Percentiles rank a stretch among this genome's conserved stretches.
Conservation (phyloP, 441 rosid genomes). For the Rhodomyrtus psidioides region DNA sequence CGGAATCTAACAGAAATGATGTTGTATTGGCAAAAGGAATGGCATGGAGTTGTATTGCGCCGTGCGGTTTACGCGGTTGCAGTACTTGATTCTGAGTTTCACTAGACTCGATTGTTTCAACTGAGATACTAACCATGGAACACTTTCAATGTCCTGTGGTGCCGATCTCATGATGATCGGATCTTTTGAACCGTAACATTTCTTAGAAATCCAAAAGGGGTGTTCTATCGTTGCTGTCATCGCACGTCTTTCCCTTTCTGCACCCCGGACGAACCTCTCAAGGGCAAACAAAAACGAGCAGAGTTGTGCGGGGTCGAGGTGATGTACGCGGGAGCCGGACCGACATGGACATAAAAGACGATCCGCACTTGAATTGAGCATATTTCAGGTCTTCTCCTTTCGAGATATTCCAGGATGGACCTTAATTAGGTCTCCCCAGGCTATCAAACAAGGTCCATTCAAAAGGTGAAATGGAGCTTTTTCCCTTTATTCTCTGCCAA, state of each 20-base stretch:
- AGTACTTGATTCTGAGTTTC: neutral
- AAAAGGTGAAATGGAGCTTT: neutral
- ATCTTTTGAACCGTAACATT: neutral
- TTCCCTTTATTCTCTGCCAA: neutral
- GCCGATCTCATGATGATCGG: no score
- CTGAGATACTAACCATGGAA: neutral
- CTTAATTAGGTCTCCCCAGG: neutral
- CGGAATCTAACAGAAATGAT: neutral
- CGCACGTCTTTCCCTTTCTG: neutral
- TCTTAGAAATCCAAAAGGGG: neutral
- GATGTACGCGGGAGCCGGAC: no score
- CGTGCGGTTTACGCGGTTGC: neutral
- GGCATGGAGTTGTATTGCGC: neutral
- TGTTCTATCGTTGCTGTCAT: neutral
- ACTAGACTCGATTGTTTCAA: neutral
- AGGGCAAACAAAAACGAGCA: neutral
- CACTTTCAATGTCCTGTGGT: neutral
- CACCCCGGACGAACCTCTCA: neutral
- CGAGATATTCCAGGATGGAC: no score
- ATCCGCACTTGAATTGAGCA: no score
- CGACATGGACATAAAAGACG: no score
- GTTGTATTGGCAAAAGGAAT: neutral
- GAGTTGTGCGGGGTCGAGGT: neutral
- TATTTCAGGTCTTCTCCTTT: no score
- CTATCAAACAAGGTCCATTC: neutral